Evolutionary conservation across 768 basidiomycete genomes (phyloP).

Genomic region (Suillus discolor): DNA sequence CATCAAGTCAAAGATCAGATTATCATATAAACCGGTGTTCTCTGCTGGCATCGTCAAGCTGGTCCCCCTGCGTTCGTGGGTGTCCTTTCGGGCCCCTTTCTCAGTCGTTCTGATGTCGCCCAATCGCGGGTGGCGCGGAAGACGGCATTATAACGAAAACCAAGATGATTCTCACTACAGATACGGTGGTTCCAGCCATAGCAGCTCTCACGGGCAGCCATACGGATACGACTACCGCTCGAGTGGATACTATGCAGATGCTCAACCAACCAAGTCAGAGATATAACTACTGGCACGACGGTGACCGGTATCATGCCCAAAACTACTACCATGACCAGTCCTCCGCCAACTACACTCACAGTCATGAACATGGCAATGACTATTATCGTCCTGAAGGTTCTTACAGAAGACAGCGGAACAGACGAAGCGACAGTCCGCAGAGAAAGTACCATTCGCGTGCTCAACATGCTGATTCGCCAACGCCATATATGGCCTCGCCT

Average conservation of each 20-base stretch:
- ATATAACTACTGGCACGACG: constrained; percentile 1
- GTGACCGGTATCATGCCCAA: not conserved
- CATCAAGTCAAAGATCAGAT: constrained; percentile 1
- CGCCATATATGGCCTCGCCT: constrained; percentile 13
- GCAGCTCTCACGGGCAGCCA: not conserved
- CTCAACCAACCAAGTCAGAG: not conserved
- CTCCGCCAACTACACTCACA: not conserved
- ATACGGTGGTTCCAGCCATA: not conserved
- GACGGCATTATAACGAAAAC: not conserved
- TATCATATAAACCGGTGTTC: not conserved
- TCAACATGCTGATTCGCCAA: not conserved
- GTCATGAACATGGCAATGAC: not conserved
- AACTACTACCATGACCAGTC: not conserved
- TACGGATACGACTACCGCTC: not conserved
- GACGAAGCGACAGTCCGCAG: not conserved
- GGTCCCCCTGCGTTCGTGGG: not conserved
- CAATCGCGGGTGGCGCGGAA: not conserved
- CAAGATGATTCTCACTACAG: not conserved
- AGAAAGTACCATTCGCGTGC: constrained; percentile 3
- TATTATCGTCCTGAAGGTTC: not conserved
- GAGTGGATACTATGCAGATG: not conserved
- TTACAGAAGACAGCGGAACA: not conserved
- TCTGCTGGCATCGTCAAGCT: not conserved
- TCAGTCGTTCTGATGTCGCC: not conserved
- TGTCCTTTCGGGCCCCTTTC: not conserved